Evolutionary conservation across 1,284 basidiomycete species (phyloP).

Genomic region (Ganoderma leucocontextum): DNA sequence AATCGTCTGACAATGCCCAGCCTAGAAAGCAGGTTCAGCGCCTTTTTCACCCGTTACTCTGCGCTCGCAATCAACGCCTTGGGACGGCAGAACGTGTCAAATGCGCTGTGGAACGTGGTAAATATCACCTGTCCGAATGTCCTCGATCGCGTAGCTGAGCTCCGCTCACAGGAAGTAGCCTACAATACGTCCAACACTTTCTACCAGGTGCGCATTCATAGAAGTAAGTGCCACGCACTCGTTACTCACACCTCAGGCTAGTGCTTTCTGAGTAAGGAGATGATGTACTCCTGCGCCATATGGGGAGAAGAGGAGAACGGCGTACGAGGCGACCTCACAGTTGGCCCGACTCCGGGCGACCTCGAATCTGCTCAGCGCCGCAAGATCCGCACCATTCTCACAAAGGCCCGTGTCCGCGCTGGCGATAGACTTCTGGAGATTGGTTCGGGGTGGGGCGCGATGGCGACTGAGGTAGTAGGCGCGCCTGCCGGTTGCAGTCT

Average conservation of each 20-base stretch:
- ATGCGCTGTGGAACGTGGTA: no score
- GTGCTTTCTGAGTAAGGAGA: conserved; percentile 69
- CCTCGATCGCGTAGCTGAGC: no score
- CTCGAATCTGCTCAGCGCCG: conserved; percentile 81
- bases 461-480: conserved; percentile 82
- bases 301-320: conserved; percentile 76
- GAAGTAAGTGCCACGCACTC: conserved; percentile 41
- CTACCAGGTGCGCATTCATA: conserved; percentile 58
- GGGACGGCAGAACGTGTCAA: no score
- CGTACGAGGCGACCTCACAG: conserved; percentile 62
- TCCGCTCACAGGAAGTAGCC: conserved; percentile 50
- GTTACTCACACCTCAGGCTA: no score
- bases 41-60: no score
- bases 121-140: no score
- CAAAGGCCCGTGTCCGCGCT: conserved; percentile 74
- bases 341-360: conserved; percentile 54
- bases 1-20: background rate
- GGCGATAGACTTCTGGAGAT: conserved; percentile 87
- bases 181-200: conserved; percentile 85
- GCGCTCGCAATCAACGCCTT: no score
- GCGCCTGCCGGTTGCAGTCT: no score
- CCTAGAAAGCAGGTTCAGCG: background rate
- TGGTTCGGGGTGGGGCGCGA: conserved; percentile 88
- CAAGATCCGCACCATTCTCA: conserved; percentile 81
- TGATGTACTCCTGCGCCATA: conserved; percentile 90